Evolutionary conservation across 495 filamentous ascomycete genomes (phyloP), one percentile per base, ranked within the genome.

Genomic region (Entonaema liquescens): DNA sequence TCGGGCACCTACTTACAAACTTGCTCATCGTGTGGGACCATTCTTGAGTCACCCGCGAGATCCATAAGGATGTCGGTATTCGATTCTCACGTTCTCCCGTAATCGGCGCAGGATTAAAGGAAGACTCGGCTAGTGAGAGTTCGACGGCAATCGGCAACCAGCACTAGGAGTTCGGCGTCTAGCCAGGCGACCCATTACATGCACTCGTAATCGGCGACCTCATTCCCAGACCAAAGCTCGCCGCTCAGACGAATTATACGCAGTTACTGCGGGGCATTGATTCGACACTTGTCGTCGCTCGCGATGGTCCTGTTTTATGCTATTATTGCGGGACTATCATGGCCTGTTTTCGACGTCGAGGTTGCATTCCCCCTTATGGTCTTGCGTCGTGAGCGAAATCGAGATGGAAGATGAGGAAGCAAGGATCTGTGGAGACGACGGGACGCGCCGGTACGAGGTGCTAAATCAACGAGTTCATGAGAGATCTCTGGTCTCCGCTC

Each of bases 201-300:
- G 49, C 50, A 61, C 59, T 47, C 55, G 61, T 70, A 70, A 70
- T 70, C 67, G 67, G 47, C 67, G 67, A 70, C 67, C 61, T 65
- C 21, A 9, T 53, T 5, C 9, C 17, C 15, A 23, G 26, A 19
- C 17, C 13, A 21, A 26, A 62, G 44, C 11, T 11, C 8, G 54
- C 47, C 12, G 7, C 52, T 44, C 35, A 15, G n/a, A 59, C 29
- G 26, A 49, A 31, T 53, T 47, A 42, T 17, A 53, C 23, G 29
- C 42, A 54, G 55, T 42, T 5, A 36, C 42, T 53, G 60, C 47
- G 67, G 67, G 55, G 60, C 28, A 29, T 17, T 21, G 3, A 6
- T 31, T 28, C 54, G 53, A 23, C 13, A 11, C 17, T 64, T 50
- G 38, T 68, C 13, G 17, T 44, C 29, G 25, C 29, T 49, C 28